A percentile compares a stretch with the other conserved stretches of the same genome.
Evolutionary conservation across 495 filamentous ascomycete species (phyloP).

Genomic region (Aspergillus kassunensis): DNA sequence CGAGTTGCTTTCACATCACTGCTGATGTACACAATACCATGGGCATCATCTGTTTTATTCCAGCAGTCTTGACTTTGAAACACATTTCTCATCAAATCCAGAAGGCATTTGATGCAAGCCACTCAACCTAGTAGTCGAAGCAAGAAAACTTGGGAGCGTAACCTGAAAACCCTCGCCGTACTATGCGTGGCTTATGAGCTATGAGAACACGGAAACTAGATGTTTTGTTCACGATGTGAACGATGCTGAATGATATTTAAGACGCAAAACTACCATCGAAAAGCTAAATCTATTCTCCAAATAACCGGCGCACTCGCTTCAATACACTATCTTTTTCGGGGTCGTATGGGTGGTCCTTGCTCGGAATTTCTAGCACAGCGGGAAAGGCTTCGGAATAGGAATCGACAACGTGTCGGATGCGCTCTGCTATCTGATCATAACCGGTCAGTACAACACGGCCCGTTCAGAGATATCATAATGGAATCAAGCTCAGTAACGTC

Average conservation of each 20-base stretch:
- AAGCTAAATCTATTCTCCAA: conserved; percentile 67
- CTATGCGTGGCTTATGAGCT: no score
- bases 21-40: conserved; percentile 7
- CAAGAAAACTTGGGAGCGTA: no score
- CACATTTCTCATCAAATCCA: no score
- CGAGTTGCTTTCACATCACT: neutral
- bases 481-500: neutral
- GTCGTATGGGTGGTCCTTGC: conserved; percentile 98
- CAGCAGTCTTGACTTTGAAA: no score
- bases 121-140: no score
- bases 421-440: conserved; percentile 74
- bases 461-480: neutral
- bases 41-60: no score
- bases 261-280: neutral
- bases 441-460: conserved; percentile 2
- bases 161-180: no score
- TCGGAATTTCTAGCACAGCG: conserved; percentile 84
- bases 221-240: neutral
- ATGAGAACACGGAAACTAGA: neutral
- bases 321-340: conserved; percentile 98
- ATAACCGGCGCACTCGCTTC: conserved; percentile 82
- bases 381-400: conserved; percentile 53
- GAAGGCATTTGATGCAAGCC: neutral
- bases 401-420: conserved; percentile 73
- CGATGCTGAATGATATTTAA: conserved; percentile 7